Evolutionary conservation across 306 rosid species (phyloP), one percentile per base, ranked within the genome.

Genomic region (Dicorynia guianensis): DNA sequence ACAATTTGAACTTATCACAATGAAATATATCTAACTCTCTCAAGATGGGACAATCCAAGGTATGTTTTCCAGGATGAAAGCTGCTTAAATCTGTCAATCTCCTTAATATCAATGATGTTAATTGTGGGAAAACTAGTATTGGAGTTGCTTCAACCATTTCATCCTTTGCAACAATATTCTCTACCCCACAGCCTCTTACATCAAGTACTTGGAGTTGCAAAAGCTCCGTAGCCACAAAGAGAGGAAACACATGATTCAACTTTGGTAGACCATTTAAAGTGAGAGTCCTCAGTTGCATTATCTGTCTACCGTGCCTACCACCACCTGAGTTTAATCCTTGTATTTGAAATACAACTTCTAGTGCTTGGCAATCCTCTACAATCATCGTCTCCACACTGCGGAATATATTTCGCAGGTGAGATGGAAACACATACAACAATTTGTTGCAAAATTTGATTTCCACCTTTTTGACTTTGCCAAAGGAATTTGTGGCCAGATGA

Each of bases 211-310:
- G 53, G 42, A 77, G 81, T 18, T 77, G 40, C 46, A 14, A 0
- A 12, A 77, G 64, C 34, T 38, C 44, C 15, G 48, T 48, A 1
- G 69, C 81, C 2, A 68, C 17, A 8, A 63, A 48, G 5, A 65
- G 5, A 20, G 76, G 81, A 33, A 77, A 59, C 5, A 77, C 17
- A 58, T 17, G 11, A 33, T 25, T 25, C 30, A 74, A 18, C 49
- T 11, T 43, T 25, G 80, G 74, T 10, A 76, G 55, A 33, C 3
- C 0, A 0, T 3, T 1, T 11, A 76, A 33, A 4, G 15, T 30
- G 10, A 67, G 15, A 7, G 33, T 30, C 7, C 13, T 76, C 50
- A 76, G 17, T 5, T 46, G 9, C 8, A 11, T 15, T 30, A 42
- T 5, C 46, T 12, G 4, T 4, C 11, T 15, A 5, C 30, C 33